Percentiles rank a stretch among this genome's conserved stretches.
phyloP scores from a whole-genome alignment of 768 basidiomycete species.

The Pulveroboletus frians region DNA sequence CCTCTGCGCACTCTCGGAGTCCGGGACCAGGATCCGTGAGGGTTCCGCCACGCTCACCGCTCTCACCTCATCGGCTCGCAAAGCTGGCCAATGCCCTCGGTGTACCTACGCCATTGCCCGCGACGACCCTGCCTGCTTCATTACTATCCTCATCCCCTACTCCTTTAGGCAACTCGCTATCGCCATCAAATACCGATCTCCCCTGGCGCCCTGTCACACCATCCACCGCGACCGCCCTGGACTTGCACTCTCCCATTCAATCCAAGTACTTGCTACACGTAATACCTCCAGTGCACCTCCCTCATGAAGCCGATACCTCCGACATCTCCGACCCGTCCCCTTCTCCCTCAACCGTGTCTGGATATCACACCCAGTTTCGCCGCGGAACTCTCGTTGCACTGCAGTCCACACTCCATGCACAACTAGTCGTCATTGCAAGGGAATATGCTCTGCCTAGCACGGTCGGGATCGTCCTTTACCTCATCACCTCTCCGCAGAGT shows the following conservation, averaged over 20 bases:
- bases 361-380: constrained; percentile 74
- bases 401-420: constrained; percentile 75
- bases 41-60: constrained; percentile 64
- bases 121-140: constrained; percentile 27
- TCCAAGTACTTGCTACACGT: constrained; percentile 80
- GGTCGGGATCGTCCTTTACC: constrained; percentile 75
- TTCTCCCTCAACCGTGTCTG: constrained; percentile 55
- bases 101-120: constrained; percentile 68
- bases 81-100: constrained; percentile 85
- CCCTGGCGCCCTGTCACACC: constrained; percentile 49
- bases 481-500: constrained; percentile 44
- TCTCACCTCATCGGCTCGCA: constrained; percentile 72
- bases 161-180: constrained; percentile 15
- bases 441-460: constrained; percentile 92
- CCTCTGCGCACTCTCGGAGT: constrained; percentile 9
- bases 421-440: constrained; percentile 82
- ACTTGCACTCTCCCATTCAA: constrained; percentile 35
- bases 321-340: constrained; percentile 44
- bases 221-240: constrained; percentile 37
- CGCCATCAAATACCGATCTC: constrained; percentile 26
- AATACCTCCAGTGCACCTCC: constrained; percentile 69
- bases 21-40: constrained; percentile 31
- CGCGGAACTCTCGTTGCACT: constrained; percentile 86
- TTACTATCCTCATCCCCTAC: constrained; percentile 8
- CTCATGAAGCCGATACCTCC: constrained; percentile 50